Conservation (phyloP, 129 eudicot species). For the Artemisia annua region DNA sequence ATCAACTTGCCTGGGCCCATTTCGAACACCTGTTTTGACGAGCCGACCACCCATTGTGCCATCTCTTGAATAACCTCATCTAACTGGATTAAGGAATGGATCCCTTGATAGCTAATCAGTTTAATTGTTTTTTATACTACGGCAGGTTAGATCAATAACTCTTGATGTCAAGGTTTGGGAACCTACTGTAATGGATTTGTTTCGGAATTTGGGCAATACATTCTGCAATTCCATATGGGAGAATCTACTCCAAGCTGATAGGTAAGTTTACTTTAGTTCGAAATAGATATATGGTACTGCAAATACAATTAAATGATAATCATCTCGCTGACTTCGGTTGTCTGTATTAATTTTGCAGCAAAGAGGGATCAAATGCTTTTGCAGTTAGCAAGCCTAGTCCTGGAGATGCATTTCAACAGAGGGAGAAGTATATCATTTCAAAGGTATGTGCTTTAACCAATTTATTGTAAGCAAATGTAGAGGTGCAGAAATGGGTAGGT, state of each 20-base stretch:
- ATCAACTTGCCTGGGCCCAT: background rate
- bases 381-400: conserved; percentile 61
- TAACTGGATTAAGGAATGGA: background rate
- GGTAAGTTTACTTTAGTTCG: conserved; percentile 35
- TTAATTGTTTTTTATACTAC: conserved; percentile 1
- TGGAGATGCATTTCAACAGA: conserved; percentile 52
- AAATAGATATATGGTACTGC: background rate
- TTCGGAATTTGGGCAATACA: conserved; percentile 68
- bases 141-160: conserved; percentile 88
- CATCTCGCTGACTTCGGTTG: conserved; percentile 12
- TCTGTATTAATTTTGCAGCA: conserved; percentile 35
- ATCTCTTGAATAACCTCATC: no score
- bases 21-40: no score
- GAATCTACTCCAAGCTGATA: conserved; percentile 46
- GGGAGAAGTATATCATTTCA: conserved; percentile 78
- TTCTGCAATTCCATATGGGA: conserved; percentile 97
- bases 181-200: conserved; percentile 75
- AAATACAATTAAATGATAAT: conserved; percentile 8
- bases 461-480: background rate
- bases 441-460: conserved; percentile 52
- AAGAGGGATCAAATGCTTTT: conserved; percentile 32
- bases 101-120: background rate
- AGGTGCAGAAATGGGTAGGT: no score
- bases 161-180: conserved; percentile 98
- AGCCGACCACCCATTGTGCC: no score